phyloP scores from a whole-genome alignment of 2,329 filamentous ascomycete species.

The Hypoxylon sp. region DNA sequence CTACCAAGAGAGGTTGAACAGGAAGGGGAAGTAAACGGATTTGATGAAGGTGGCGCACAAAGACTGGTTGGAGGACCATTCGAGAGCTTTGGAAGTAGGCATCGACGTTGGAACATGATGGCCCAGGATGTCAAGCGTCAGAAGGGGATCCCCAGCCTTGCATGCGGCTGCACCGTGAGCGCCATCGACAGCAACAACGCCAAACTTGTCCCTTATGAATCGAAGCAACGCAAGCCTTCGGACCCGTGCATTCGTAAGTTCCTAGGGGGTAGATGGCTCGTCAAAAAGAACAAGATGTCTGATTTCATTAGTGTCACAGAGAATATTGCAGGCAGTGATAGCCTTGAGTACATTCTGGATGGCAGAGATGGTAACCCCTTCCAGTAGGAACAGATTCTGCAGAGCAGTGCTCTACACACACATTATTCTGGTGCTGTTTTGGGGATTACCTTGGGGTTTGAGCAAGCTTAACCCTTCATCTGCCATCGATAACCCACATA shows the following conservation, averaged over 20 bases:
- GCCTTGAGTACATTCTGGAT: conserved; percentile 59
- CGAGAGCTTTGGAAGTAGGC: conserved; percentile 52
- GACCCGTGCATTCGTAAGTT: conserved; percentile 64
- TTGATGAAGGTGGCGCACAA: not conserved
- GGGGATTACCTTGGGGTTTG: conserved; percentile 24
- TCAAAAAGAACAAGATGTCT: conserved; percentile 58
- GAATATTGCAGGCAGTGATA: conserved; percentile 60
- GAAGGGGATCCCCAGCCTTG: conserved; percentile 51
- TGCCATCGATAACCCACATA: conserved; percentile 30
- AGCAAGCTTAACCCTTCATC: conserved; percentile 13
- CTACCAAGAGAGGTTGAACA: conserved; percentile 24
- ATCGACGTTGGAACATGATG: conserved; percentile 57
- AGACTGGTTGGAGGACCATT: conserved; percentile 13
- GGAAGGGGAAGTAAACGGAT: conserved; percentile 4
- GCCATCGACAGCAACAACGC: conserved; percentile 63
- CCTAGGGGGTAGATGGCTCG: conserved; percentile 60
- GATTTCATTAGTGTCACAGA: conserved; percentile 61
- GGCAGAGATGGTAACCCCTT: conserved; percentile 51
- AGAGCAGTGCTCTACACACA: conserved; percentile 32
- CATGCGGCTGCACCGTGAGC: conserved; percentile 62
- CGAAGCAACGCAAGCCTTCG: conserved; percentile 62
- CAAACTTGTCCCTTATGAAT: conserved; percentile 63
- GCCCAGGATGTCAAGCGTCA: conserved; percentile 59
- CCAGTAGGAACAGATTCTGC: conserved; percentile 28
- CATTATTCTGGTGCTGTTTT: conserved; percentile 22